phyloP scores from a whole-genome alignment of 805 yeast genomes.

The Kodamaea neixiangensis region DNA sequence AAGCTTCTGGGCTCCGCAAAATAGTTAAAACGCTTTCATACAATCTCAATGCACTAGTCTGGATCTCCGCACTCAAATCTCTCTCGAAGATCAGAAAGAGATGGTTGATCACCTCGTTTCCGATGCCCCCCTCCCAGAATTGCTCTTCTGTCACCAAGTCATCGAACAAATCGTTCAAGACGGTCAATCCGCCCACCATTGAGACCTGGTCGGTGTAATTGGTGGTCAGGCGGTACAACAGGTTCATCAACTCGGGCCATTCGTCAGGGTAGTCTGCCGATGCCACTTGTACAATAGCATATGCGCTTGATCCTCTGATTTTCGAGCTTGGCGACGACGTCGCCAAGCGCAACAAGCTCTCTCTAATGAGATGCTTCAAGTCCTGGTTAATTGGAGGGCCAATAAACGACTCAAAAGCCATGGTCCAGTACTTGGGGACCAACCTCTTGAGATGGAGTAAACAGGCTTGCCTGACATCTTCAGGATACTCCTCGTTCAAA shows the following conservation, averaged over 20 bases:
- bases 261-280: conserved; percentile 93
- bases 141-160: conserved; percentile 85
- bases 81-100: conserved; percentile 44
- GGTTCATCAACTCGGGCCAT: conserved; percentile 74
- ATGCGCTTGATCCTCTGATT: conserved; percentile 65
- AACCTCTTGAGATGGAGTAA: conserved; percentile 66
- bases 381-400: conserved; percentile 64
- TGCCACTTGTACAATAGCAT: conserved; percentile 80
- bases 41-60: conserved; percentile 50
- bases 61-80: conserved; percentile 36
- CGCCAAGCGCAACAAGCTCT: conserved; percentile 50
- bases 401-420: conserved; percentile 72
- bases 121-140: conserved; percentile 77
- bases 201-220: conserved; percentile 29
- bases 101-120: conserved; percentile 52
- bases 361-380: conserved; percentile 53
- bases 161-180: conserved; percentile 76
- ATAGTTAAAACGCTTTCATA: conserved; percentile 55
- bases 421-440: conserved; percentile 77
- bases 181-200: conserved; percentile 56
- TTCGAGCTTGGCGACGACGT: conserved; percentile 50
- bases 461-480: conserved; percentile 58
- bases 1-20: conserved; percentile 52
- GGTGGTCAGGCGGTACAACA: conserved; percentile 45
- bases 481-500: conserved; percentile 22